phyloP scores from a whole-genome alignment of 805 yeast species.

The Dipodascus geniculatus region DNA sequence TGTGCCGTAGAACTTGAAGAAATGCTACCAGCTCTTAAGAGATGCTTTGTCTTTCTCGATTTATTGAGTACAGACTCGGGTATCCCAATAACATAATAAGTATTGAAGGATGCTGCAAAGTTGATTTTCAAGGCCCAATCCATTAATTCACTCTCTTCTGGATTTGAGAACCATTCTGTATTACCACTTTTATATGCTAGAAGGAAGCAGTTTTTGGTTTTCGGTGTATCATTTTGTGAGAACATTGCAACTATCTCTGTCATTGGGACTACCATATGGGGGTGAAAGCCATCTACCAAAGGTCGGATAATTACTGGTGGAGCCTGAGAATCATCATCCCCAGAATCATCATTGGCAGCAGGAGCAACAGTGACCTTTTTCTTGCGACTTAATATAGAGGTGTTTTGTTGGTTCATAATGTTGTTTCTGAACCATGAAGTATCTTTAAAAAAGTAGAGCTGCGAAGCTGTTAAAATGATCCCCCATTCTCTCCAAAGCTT shows the following conservation, averaged over 20 bases:
- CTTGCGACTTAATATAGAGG: background rate
- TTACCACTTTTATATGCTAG: constrained; percentile 16
- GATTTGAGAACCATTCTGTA: constrained; percentile 31
- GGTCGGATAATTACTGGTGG: constrained; percentile 18
- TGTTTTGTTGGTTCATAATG: background rate
- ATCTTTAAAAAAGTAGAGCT: constrained; percentile 31
- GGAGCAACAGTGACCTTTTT: background rate
- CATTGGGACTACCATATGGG: constrained; percentile 26
- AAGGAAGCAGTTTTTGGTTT: constrained; percentile 15
- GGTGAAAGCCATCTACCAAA: constrained; percentile 27
- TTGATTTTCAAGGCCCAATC: constrained; percentile 52
- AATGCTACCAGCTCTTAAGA: constrained; percentile 1
- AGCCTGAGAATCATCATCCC: background rate
- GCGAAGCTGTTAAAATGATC: constrained; percentile 29
- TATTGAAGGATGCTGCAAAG: constrained; percentile 36
- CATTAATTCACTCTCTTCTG: constrained; percentile 33
- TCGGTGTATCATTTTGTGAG: constrained; percentile 7
- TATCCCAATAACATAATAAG: constrained; percentile 22
- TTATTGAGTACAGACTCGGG: background rate
- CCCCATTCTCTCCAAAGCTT: constrained; percentile 32
- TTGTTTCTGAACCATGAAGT: constrained; percentile 24
- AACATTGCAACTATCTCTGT: constrained; percentile 32
- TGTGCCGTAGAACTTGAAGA: background rate
- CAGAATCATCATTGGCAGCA: background rate
- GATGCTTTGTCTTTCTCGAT: too few relatives aligned